Conservation (phyloP, 2,329 filamentous ascomycete genomes). For the Trichoderma sp. region DNA sequence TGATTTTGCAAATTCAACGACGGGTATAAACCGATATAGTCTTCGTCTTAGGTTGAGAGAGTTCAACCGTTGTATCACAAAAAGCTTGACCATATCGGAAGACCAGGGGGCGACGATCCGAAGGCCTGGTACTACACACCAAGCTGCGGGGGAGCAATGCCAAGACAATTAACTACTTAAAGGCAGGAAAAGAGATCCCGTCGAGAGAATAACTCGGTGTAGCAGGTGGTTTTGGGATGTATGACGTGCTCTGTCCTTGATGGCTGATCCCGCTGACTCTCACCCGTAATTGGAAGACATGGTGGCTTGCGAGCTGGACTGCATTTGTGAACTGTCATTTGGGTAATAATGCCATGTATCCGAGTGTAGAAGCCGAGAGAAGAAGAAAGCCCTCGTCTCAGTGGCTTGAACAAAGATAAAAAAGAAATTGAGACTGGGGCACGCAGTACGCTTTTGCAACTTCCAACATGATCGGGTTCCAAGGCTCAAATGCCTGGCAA, state of each 20-base stretch:
- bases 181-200: neutral
- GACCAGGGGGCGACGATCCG: conserved; percentile 1
- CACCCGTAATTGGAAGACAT: neutral
- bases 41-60: neutral
- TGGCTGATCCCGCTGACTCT: neutral
- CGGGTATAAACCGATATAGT: neutral
- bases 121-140: conserved; percentile 1
- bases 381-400: neutral
- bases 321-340: conserved; percentile 12
- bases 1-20: neutral
- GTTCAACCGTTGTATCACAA: neutral
- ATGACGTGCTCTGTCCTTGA: conserved; percentile 13
- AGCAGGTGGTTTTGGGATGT: neutral
- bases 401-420: neutral
- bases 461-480: neutral
- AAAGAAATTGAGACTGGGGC: neutral
- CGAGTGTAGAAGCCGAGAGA: neutral
- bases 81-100: neutral
- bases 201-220: neutral
- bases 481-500: neutral
- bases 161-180: neutral
- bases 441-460: neutral
- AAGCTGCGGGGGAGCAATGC: neutral
- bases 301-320: neutral
- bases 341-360: neutral